Percentiles rank a stretch among this genome's conserved stretches.
Evolutionary conservation across 2,329 filamentous ascomycete species (phyloP).

Genomic region (Fusarium nodosum): DNA sequence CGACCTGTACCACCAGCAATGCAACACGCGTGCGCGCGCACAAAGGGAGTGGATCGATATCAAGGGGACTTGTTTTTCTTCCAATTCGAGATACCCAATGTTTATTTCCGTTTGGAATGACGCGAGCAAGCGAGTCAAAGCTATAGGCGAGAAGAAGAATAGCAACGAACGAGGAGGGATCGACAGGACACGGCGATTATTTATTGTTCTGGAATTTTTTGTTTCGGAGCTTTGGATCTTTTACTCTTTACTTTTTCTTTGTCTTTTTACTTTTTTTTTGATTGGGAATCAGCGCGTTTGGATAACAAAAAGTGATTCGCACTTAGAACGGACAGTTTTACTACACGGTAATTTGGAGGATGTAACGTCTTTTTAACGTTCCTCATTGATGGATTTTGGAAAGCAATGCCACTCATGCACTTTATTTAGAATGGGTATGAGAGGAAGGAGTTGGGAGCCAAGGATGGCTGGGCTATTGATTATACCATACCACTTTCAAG

Average conservation of each 20-base stretch:
- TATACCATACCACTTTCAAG: conserved; percentile 38
- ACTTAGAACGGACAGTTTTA: conserved; percentile 49
- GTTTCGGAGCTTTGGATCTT: conserved; percentile 38
- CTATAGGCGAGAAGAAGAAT: conserved; percentile 19
- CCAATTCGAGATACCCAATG: conserved; percentile 57
- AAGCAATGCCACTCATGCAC: conserved; percentile 35
- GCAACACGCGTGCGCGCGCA: conserved; percentile 45
- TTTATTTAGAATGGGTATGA: conserved; percentile 26
- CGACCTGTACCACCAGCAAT: conserved; percentile 54
- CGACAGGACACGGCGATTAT: conserved; percentile 34
- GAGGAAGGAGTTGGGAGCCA: conserved; percentile 41
- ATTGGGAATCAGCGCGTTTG: conserved; percentile 39
- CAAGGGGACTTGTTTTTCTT: conserved; percentile 51
- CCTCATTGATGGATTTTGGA: conserved; percentile 38
- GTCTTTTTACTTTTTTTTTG: conserved; percentile 11
- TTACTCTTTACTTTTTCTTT: conserved; percentile 1
- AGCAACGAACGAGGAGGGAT: conserved; percentile 29
- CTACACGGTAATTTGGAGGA: conserved; percentile 51
- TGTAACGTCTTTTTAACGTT: conserved; percentile 37
- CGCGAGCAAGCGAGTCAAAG: conserved; percentile 44
- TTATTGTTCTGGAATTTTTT: conserved; percentile 27
- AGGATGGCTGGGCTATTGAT: conserved; percentile 22
- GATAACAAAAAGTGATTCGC: conserved; percentile 51
- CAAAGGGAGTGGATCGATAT: conserved; percentile 49
- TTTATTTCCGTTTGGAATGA: conserved; percentile 50